Evolutionary conservation across 306 rosid genomes (phyloP).

Genomic region (Prosopis cineraria): DNA sequence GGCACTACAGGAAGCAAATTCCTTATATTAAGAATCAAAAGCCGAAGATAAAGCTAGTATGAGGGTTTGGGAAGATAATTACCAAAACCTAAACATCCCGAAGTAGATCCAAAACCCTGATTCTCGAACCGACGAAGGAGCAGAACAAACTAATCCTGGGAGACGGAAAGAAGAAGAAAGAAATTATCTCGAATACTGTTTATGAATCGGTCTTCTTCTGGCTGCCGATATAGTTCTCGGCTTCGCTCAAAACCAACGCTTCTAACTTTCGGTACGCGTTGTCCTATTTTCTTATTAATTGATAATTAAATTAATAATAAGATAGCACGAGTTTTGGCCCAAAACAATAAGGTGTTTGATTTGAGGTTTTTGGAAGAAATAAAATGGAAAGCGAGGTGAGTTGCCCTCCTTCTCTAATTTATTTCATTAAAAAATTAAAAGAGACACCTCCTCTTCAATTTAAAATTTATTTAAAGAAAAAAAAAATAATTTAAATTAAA

Average conservation of each 20-base stretch:
- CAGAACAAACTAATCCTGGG: not conserved
- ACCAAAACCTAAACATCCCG: constrained; percentile 78
- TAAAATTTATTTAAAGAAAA: too few relatives aligned
- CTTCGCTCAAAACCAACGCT: not conserved
- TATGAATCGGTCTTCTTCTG: not conserved
- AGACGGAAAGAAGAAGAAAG: not conserved
- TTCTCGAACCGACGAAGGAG: constrained; percentile 11
- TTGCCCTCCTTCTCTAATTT: too few relatives aligned
- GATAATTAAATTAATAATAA: too few relatives aligned
- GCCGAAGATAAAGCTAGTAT: not conserved
- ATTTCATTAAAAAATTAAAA: too few relatives aligned
- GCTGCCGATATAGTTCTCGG: not conserved
- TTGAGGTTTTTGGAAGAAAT: too few relatives aligned
- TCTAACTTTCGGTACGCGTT: not conserved
- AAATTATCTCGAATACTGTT: not conserved
- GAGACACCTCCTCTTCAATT: too few relatives aligned
- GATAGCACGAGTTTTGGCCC: too few relatives aligned
- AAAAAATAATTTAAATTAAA: too few relatives aligned
- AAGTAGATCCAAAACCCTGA: constrained; percentile 19
- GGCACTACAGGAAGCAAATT: not conserved
- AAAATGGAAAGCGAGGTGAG: too few relatives aligned
- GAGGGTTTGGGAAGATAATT: constrained; percentile 10
- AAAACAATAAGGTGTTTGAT: too few relatives aligned
- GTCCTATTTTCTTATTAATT: not conserved
- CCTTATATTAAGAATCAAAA: not conserved